phyloP scores from a whole-genome alignment of 2,329 filamentous ascomycete species.

The Penicillium sp. region DNA sequence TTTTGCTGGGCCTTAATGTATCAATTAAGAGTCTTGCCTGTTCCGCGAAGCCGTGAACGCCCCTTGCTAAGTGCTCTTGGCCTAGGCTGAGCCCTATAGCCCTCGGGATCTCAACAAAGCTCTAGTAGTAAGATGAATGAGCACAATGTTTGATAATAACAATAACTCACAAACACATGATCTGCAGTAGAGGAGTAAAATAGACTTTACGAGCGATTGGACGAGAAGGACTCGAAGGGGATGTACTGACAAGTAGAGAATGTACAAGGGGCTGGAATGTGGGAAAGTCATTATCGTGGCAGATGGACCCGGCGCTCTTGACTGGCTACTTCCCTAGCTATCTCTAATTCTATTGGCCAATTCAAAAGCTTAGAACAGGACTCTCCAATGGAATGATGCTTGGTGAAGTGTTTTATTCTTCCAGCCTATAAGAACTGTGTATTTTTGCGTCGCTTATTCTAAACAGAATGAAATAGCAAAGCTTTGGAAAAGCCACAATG shows the following conservation, averaged over 20 bases:
- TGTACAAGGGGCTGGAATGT: constrained; percentile 2
- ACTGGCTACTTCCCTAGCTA: background rate
- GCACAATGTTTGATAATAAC: background rate
- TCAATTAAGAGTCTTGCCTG: background rate
- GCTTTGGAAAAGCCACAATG: background rate
- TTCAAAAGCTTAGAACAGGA: background rate
- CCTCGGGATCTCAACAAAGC: background rate
- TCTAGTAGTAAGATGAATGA: too few species aligned
- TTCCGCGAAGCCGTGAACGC: background rate
- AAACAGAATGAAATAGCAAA: background rate
- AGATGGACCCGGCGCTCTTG: background rate
- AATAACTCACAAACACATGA: background rate
- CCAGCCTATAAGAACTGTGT: background rate
- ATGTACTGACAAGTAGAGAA: background rate
- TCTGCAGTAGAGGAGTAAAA: too few species aligned
- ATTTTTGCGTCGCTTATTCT: background rate
- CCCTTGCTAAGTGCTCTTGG: background rate
- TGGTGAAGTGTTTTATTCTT: background rate
- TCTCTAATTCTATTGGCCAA: background rate
- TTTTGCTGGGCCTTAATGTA: background rate
- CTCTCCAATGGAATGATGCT: background rate
- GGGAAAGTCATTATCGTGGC: background rate
- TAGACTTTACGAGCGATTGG: background rate
- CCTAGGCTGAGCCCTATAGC: background rate
- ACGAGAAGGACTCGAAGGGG: background rate